Evolutionary conservation across 495 filamentous ascomycete genomes (phyloP).

Genomic region (Daldinia vernicosa): DNA sequence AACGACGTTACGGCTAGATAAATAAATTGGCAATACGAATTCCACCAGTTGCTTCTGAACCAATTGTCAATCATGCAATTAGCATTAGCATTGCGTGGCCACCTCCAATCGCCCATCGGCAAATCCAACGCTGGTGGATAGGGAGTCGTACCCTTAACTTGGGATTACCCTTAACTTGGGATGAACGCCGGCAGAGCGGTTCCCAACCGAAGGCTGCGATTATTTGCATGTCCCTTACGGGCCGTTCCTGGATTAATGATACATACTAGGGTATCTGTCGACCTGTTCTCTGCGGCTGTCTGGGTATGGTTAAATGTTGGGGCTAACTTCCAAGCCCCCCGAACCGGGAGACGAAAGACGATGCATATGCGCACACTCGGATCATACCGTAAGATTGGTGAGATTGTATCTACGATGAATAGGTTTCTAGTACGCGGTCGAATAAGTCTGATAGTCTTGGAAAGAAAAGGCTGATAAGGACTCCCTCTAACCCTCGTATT

Average conservation of each 20-base stretch:
- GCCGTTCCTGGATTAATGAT: slow-evolving; percentile 38
- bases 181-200: slow-evolving; percentile 32
- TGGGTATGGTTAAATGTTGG: slow-evolving; percentile 29
- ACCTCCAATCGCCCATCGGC: slow-evolving; percentile 30
- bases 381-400: slow-evolving; percentile 37
- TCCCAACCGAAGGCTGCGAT: slow-evolving; percentile 29
- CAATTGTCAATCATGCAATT: slow-evolving; percentile 25
- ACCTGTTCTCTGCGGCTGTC: slow-evolving; percentile 7
- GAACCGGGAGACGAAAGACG: slow-evolving; percentile 8
- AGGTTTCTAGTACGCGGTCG: not conserved
- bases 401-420: slow-evolving; percentile 7
- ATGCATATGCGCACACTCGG: slow-evolving; percentile 26
- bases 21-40: not conserved
- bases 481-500: slow-evolving; percentile 26
- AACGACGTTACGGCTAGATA: slow-evolving; percentile 15
- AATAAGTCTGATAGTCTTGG: not conserved
- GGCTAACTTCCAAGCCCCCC: slow-evolving; percentile 22
- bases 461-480: not conserved
- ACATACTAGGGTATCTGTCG: slow-evolving; percentile 34
- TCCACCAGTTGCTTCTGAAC: not conserved
- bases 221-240: slow-evolving; percentile 28
- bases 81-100: slow-evolving; percentile 38
- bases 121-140: slow-evolving; percentile 30
- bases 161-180: not conserved
- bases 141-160: not conserved